Evolutionary conservation across 495 filamentous ascomycete genomes (phyloP), one percentile per base, ranked within the genome.

Genomic region (Tetracladium setigerum): DNA sequence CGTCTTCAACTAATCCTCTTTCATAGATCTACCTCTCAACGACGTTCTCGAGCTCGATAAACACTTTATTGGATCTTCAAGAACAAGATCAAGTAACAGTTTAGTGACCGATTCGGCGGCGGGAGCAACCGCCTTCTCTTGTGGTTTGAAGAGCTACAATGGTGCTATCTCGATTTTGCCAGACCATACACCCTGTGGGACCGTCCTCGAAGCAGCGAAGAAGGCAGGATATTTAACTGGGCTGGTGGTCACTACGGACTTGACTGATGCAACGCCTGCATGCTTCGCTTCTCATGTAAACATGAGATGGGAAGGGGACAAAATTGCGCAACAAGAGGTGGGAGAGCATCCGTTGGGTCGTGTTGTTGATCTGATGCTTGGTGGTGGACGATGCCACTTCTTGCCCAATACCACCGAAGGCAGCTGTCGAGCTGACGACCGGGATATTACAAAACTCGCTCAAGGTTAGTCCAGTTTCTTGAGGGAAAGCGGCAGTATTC

Each of bases 261-360:
- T 97, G 54, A 97, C 92, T 3, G 92, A 98, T 67, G 92, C 92
- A 10, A 98, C 92, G n/a, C 92, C 92, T 0, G 92, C 92, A 3
- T 94, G 87, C 64, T 98, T 96, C 61, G 89, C 89, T 1, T 78
- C 87, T 15, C 94, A 97, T 63, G 92, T 88, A 1, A 83, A 88
- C 49, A 66, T 76, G 45, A 78, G 92, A 31, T 61, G 66, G 42
- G 87, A 94, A 58, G 86, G 92, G 60, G 94, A 98, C 58, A 73
- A 81, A 33, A 95, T 98, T 55, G 92, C 92, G 0, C 78, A 89
- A 57, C 92, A 97, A 60, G 83, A 95, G 63, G 70, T 95, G 15
- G 92, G 92, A 13, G 82, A 92, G 22, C 73, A 89, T 52, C 87
- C 88, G 2, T 72, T 98, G 17, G 92, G 91, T 0, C 76, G 86